A percentile compares a stretch with the other conserved stretches of the same genome.
Evolutionary conservation across 306 rosid species (phyloP).

Genomic region (Betula pendula): DNA sequence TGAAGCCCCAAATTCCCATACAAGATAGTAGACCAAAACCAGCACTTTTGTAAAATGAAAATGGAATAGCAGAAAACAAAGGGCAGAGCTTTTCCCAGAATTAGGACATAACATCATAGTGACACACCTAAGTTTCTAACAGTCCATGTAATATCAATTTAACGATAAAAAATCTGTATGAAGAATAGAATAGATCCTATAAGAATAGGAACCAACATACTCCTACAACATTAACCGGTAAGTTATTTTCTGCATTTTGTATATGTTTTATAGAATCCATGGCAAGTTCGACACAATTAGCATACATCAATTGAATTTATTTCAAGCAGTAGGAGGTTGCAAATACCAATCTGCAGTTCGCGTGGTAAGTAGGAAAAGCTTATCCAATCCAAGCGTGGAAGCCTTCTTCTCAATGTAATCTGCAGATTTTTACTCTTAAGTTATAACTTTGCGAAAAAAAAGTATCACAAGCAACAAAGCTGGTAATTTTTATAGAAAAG

Average conservation of each 20-base stretch:
- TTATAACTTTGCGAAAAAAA: conserved; percentile 10
- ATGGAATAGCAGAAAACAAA: too few relatives aligned
- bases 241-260: not conserved
- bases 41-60: too few relatives aligned
- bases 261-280: not conserved
- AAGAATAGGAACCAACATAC: too few relatives aligned
- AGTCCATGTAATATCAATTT: too few relatives aligned
- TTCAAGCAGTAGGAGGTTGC: conserved; percentile 7
- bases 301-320: not conserved
- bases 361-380: conserved; percentile 85
- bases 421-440: conserved; percentile 41
- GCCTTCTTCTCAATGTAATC: conserved; percentile 94
- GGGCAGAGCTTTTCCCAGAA: too few relatives aligned
- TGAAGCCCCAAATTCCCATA: too few relatives aligned
- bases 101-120: too few relatives aligned
- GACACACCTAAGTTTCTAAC: too few relatives aligned
- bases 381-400: conserved; percentile 68
- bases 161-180: too few relatives aligned
- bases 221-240: not conserved
- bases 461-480: conserved; percentile 4
- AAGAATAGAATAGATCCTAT: too few relatives aligned
- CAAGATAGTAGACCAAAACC: too few relatives aligned
- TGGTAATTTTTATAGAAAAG: not conserved
- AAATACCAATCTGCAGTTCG: conserved; percentile 91
- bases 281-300: not conserved